Evolutionary conservation across 2,329 filamentous ascomycete species (phyloP).

Genomic region (Pseudogymnoascus sp.): DNA sequence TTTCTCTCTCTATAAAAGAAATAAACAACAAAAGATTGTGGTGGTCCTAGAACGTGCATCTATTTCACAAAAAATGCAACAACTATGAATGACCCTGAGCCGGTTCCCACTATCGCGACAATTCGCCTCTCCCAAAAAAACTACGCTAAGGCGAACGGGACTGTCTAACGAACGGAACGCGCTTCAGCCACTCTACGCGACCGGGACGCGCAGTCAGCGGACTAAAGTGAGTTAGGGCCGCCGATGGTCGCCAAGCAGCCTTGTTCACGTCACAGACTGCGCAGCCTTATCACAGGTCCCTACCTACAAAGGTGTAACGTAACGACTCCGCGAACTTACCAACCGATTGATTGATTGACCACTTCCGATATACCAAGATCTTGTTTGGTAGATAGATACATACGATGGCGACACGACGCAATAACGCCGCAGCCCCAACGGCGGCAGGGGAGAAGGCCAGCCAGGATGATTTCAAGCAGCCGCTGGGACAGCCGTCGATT

Average conservation of each 20-base stretch:
- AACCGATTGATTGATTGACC: no score
- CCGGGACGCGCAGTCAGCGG: constrained; percentile 8
- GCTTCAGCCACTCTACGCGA: constrained; percentile 6
- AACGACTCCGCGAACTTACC: neutral
- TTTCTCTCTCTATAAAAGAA: no score
- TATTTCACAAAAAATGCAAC: neutral
- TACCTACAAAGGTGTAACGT: neutral
- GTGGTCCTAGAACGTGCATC: neutral
- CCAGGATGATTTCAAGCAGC: constrained; percentile 32
- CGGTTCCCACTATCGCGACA: neutral
- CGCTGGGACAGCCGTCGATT: constrained; percentile 51
- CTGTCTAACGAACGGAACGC: neutral
- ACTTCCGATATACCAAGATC: neutral
- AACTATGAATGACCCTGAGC: neutral
- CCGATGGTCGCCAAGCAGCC: neutral
- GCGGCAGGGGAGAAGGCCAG: constrained; percentile 51
- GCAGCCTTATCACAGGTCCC: neutral
- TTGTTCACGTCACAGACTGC: neutral
- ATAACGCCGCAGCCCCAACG: constrained; percentile 56
- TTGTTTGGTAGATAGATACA: neutral
- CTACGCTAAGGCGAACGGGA: neutral
- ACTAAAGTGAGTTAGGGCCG: constrained; percentile 7
- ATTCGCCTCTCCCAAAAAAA: constrained; percentile 2
- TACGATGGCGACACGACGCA: constrained; percentile 62
- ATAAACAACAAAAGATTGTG: neutral